Conservation (phyloP, 2,329 filamentous ascomycete species). For the Beauveria asiatica region DNA sequence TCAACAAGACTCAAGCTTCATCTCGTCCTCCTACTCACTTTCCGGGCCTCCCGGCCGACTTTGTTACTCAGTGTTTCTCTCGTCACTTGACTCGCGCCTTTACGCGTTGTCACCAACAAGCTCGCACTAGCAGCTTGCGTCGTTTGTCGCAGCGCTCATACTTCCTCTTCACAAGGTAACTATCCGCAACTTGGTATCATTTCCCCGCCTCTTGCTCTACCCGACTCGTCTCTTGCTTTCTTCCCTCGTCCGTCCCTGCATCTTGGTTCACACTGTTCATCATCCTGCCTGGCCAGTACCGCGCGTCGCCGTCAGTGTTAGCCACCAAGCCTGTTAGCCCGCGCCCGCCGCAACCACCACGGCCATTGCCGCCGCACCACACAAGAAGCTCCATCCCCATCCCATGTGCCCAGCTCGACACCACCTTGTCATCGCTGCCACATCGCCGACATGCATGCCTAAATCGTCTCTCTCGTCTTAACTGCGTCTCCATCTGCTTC, state of each 20-base stretch:
- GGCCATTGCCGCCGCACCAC: conserved; percentile 11
- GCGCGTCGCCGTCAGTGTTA: conserved; percentile 3
- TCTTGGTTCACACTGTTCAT: not conserved
- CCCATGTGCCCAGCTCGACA: conserved; percentile 13
- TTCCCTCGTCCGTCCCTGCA: not conserved
- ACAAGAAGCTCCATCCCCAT: conserved; percentile 6
- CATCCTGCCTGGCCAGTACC: not conserved
- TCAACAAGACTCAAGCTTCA: not conserved
- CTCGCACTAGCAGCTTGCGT: conserved; percentile 5
- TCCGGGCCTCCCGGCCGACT: not conserved
- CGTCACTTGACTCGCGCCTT: not conserved
- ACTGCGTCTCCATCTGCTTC: conserved; percentile 2
- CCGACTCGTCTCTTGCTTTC: not conserved
- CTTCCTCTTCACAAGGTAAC: not conserved
- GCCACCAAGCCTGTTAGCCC: not conserved
- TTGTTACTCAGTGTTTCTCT: not conserved
- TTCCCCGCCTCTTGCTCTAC: not conserved
- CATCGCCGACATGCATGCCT: conserved; percentile 9
- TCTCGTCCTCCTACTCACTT: not conserved
- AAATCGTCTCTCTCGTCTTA: not conserved
- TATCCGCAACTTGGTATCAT: conserved; percentile 2
- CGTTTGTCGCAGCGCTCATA: not conserved
- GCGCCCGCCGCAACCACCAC: conserved; percentile 6
- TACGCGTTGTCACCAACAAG: conserved; percentile 6
- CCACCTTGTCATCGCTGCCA: conserved; percentile 8